phyloP scores from a whole-genome alignment of 2,329 filamentous ascomycete genomes.

The Sclerotinia sclerotiorum region DNA sequence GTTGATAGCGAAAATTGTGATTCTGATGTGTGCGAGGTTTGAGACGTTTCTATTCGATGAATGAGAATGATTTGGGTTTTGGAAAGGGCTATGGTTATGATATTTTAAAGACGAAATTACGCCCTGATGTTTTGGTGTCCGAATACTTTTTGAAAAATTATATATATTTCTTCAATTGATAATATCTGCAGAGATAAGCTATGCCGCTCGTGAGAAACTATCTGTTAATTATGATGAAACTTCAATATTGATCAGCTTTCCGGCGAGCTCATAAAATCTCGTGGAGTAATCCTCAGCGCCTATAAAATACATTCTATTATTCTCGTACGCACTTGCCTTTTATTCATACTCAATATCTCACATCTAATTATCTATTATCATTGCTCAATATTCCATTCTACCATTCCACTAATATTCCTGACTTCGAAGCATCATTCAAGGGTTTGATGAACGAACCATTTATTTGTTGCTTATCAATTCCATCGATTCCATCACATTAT shows the following conservation, averaged over 20 bases:
- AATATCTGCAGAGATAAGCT: no score
- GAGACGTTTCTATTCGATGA: background rate
- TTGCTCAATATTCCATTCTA: background rate
- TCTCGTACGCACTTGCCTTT: background rate
- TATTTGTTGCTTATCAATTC: no score
- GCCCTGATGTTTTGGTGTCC: background rate
- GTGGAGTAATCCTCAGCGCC: background rate
- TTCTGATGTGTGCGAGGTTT: conserved; percentile 16
- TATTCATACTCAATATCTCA: background rate
- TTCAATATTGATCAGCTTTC: background rate
- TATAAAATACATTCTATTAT: no score
- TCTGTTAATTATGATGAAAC: no score
- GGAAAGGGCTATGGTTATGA: background rate
- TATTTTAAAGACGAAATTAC: background rate
- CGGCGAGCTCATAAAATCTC: background rate
- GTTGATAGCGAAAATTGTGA: conserved; percentile 46
- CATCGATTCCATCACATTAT: no score
- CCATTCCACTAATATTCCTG: background rate
- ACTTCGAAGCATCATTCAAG: no score
- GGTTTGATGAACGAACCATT: no score
- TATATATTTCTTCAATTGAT: background rate
- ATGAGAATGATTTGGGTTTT: background rate
- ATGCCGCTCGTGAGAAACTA: background rate
- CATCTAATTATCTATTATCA: no score
- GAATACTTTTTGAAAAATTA: background rate